Percentiles rank a stretch among this genome's conserved stretches.
These are phyloP conservation scores for Chrysoporthe austroafricana DNA, from an alignment of 2,329 filamentous ascomycete species.

Conservation along the genomic window DNA sequence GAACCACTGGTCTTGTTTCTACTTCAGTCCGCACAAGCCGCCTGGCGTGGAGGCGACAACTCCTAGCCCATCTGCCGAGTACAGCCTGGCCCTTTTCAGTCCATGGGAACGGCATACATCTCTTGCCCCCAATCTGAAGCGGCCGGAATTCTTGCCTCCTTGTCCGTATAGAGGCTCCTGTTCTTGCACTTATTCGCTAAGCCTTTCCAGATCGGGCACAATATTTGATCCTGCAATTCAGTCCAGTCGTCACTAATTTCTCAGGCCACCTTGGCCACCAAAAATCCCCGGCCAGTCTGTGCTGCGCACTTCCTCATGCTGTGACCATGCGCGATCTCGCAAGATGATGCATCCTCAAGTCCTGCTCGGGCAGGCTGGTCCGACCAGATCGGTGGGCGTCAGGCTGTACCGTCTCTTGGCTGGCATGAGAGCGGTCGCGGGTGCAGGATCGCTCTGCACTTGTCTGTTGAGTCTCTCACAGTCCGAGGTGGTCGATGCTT, in stretches of 20 bases:
- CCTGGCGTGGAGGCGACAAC: conserved; percentile 7
- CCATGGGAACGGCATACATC: neutral
- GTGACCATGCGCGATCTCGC: conserved; percentile 22
- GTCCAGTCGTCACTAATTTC: conserved; percentile 31
- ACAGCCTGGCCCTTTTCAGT: conserved; percentile 4
- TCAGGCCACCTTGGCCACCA: conserved; percentile 27
- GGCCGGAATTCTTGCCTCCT: conserved; percentile 4
- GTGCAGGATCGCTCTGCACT: too few species aligned
- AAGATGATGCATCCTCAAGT: neutral
- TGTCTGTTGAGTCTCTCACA: neutral
- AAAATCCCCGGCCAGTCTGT: conserved; percentile 7
- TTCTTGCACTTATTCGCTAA: conserved; percentile 40
- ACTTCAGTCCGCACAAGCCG: neutral
- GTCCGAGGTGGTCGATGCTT: neutral
- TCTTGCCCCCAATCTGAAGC: conserved; percentile 3
- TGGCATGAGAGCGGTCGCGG: too few species aligned
- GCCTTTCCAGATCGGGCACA: conserved; percentile 37
- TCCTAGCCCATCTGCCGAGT: conserved; percentile 17
- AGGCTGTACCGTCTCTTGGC: neutral
- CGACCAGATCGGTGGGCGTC: neutral
- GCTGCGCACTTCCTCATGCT: conserved; percentile 29
- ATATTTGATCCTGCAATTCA: conserved; percentile 30
- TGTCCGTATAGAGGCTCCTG: conserved; percentile 24
- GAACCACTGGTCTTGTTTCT: neutral
- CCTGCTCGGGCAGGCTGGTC: neutral